Evolutionary conservation across 1,284 basidiomycete genomes (phyloP).

Genomic region (Puccinia brachypodii): DNA sequence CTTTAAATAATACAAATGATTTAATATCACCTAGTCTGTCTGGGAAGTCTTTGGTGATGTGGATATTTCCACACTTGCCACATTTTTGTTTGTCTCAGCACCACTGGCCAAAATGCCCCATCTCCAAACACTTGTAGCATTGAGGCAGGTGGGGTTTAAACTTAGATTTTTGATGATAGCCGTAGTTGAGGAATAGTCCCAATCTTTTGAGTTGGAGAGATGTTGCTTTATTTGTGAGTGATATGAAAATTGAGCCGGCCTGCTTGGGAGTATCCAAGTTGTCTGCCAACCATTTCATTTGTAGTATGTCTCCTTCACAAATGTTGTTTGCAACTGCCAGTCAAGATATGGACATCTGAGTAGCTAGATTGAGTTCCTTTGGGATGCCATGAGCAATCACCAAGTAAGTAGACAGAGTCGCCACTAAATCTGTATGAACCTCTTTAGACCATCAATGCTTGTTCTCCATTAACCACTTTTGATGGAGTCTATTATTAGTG

Average conservation of each 20-base stretch:
- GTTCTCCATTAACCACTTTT: not conserved
- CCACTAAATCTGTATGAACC: not conserved
- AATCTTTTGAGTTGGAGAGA: no score
- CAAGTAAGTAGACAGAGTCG: not conserved
- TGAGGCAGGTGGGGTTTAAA: not conserved
- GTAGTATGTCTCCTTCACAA: no score
- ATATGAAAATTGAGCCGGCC: no score
- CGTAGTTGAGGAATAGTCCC: slow-evolving; percentile 8
- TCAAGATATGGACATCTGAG: not conserved
- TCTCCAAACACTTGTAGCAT: slow-evolving; percentile 1
- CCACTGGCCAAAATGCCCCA: not conserved
- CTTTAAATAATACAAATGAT: not conserved
- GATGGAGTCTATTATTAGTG: not conserved
- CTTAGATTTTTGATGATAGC: not conserved
- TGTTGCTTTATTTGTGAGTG: no score
- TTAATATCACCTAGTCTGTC: not conserved
- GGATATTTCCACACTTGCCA: not conserved
- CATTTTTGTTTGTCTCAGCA: not conserved
- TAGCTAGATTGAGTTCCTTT: not conserved
- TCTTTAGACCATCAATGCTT: not conserved
- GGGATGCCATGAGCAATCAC: slow-evolving; percentile 1
- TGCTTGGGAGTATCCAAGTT: no score
- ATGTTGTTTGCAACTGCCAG: not conserved
- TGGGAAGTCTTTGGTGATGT: not conserved
- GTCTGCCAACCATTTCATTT: no score